phyloP scores from a whole-genome alignment of 2,329 filamentous ascomycete species.

The Claviceps fusiformis region DNA sequence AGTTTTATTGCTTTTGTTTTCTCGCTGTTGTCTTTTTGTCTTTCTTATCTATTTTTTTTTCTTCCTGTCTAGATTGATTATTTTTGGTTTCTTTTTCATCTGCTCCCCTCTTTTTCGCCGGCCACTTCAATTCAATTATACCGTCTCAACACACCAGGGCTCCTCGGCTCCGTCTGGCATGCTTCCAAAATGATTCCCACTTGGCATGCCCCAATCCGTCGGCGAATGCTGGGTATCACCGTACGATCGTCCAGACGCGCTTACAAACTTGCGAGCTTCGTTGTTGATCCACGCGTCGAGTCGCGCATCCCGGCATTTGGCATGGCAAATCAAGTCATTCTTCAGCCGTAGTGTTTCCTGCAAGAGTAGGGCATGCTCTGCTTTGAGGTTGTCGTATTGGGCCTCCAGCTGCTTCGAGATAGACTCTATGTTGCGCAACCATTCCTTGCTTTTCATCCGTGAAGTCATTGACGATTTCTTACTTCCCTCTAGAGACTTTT shows the following conservation, averaged over 20 bases:
- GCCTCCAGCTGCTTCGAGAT: background rate
- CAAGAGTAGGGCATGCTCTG: background rate
- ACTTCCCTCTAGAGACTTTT: background rate
- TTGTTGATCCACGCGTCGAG: conserved; percentile 1
- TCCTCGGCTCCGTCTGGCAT: background rate
- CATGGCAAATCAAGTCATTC: background rate
- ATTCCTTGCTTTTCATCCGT: conserved; percentile 1
- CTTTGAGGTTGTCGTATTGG: background rate
- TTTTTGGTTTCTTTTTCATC: background rate
- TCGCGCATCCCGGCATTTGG: background rate
- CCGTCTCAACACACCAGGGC: background rate
- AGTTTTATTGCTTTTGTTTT: no score
- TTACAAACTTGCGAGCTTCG: conserved; percentile 1
- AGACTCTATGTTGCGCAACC: background rate
- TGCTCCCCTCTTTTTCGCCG: background rate
- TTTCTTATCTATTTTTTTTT: background rate
- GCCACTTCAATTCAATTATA: background rate
- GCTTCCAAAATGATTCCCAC: background rate
- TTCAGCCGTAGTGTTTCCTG: background rate
- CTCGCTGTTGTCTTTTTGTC: no score
- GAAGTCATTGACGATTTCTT: background rate
- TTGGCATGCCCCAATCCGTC: background rate
- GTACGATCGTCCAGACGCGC: background rate
- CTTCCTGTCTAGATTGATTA: background rate
- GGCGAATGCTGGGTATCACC: background rate